Evolutionary conservation across 345 rosid species (phyloP), one percentile per base, ranked within the genome.

Genomic region (Arabis alpina): DNA sequence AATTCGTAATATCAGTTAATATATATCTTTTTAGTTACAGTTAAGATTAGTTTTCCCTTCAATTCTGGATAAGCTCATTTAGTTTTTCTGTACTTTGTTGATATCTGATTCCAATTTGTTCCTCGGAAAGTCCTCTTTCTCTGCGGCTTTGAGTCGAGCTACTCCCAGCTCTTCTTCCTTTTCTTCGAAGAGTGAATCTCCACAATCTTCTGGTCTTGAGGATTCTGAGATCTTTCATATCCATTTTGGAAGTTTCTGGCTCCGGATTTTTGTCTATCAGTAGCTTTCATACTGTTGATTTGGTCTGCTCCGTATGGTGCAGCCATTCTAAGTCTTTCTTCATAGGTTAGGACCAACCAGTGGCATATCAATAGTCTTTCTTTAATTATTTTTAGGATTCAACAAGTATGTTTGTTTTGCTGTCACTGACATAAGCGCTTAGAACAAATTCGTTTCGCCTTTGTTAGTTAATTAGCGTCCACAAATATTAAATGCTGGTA

Each of bases 181-280:
- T 48, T 59, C 15, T 40, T 59, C 34, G 24, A 24, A 40, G 49
- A 42, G 49, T 12, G 44, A 41, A 59, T 41, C 36, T 43, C 49
- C 64, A 40, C 5, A 59, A 41, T 40, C 62, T 16, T 56, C 61
- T 37, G 23, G 3, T 19, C 43, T 23, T 10, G 30, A 50, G 30
- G 30, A 19, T 49, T 19, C 28, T 8, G 28, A 49, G 40, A 36
- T 36, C 10, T 34, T 10, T 36, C 40, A 36, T 36, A 36, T 36
- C 10, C 40, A 19, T 6, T 8, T 36, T 36, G 40, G 10, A 36
- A 36, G 9, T 1, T 36, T 36, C 8, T 36, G 40, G 10, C 40
- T 36, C 10, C 1, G 40, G 2, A 36, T 34, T 34, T 8, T 8
- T 36, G 40, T 36, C 40, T 36, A 0, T 36, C 40, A 36, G 8